Conservation (phyloP, 108 stramenopile genomes). For the Hondaea fermentalgiana region DNA sequence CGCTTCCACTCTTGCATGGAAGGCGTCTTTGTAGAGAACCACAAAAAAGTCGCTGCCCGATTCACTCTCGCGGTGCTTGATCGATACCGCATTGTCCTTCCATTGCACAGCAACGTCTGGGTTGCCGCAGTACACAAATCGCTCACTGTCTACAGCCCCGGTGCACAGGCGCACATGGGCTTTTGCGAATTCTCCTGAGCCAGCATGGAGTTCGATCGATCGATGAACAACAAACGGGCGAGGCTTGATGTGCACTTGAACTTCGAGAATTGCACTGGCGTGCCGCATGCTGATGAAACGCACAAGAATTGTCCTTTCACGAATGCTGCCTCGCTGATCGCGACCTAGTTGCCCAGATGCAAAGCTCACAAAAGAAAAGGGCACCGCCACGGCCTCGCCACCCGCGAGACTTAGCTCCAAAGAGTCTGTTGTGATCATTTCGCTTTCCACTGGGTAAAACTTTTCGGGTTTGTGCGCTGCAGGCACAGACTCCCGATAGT, state of each 20-base stretch:
- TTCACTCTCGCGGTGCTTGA: constrained; percentile 34
- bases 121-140: constrained; percentile 51
- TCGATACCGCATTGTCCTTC: constrained; percentile 33
- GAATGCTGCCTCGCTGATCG: not conserved
- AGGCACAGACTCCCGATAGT: not conserved
- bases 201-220: constrained; percentile 39
- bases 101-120: constrained; percentile 31
- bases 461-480: constrained; percentile 19
- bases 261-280: constrained; percentile 39
- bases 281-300: constrained; percentile 15
- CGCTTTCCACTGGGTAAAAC: constrained; percentile 43
- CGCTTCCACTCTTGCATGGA: constrained; percentile 34
- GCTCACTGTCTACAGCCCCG: not conserved
- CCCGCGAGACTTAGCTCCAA: constrained; percentile 39
- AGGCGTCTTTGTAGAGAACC: constrained; percentile 46
- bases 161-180: constrained; percentile 20
- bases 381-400: constrained; percentile 42
- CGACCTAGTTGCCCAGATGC: not conserved
- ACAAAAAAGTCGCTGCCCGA: constrained; percentile 33
- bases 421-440: constrained; percentile 32
- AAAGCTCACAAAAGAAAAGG: constrained; percentile 41
- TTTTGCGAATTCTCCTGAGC: constrained; percentile 47
- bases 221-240: constrained; percentile 39
- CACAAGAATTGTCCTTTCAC: constrained; percentile 1
- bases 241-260: constrained; percentile 33